These are phyloP conservation scores for Monosporascus sp. DNA, from an alignment of 2,329 filamentous ascomycete species.

Conservation along the genomic window DNA sequence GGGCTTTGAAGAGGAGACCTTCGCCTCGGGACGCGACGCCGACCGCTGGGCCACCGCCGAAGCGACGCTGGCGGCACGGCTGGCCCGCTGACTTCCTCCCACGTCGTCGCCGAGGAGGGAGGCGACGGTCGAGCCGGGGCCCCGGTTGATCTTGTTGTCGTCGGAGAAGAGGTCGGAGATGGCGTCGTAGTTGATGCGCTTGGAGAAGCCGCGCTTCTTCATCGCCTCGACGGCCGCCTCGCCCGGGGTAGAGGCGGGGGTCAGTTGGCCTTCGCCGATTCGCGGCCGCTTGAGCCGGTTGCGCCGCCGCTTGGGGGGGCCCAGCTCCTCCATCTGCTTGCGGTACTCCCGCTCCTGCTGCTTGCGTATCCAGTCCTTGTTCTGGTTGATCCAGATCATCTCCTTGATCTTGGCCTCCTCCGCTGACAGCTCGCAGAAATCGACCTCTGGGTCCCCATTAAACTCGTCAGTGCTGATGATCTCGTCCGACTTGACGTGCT, in stretches of 20 bases:
- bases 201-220: conserved; percentile 64
- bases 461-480: conserved; percentile 79
- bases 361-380: conserved; percentile 85
- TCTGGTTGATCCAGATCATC: conserved; percentile 88
- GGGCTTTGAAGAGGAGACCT: conserved; percentile 10
- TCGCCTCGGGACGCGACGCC: conserved; percentile 7
- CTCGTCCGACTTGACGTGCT: conserved; percentile 51
- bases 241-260: conserved; percentile 61
- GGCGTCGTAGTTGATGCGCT: conserved; percentile 69
- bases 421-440: conserved; percentile 68
- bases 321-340: conserved; percentile 53
- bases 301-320: conserved; percentile 52
- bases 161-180: conserved; percentile 53
- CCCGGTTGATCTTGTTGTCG: conserved; percentile 33
- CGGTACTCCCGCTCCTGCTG: conserved; percentile 81
- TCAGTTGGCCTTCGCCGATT: conserved; percentile 61
- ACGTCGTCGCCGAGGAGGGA: conserved; percentile 35
- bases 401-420: conserved; percentile 80
- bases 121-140: conserved; percentile 42
- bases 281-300: conserved; percentile 45
- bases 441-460: conserved; percentile 81
- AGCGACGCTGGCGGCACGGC: conserved; percentile 28
- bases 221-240: conserved; percentile 66
- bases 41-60: conserved; percentile 24
- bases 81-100: conserved; percentile 25